Conservation (phyloP, 805 yeast genomes). For the Zygoascus ofunaensis region DNA sequence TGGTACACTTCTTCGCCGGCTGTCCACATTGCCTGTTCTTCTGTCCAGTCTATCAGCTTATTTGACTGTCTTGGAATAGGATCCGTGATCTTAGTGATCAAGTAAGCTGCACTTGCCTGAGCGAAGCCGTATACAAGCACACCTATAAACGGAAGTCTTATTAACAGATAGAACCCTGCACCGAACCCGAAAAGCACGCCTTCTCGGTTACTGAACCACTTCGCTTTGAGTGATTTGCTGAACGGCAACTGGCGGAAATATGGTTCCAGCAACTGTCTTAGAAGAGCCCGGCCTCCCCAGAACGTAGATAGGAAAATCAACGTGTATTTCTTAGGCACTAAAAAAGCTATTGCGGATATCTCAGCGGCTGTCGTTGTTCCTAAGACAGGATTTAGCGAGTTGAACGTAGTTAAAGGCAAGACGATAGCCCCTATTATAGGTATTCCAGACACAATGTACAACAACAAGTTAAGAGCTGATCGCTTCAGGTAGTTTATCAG, state of each 20-base stretch:
- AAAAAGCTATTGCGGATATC: constrained; percentile 29
- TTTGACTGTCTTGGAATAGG: constrained; percentile 30
- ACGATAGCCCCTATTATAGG: constrained; percentile 38
- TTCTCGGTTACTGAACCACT: constrained; percentile 45
- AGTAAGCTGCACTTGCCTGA: constrained; percentile 44
- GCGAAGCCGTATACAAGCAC: constrained; percentile 44
- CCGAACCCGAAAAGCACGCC: constrained; percentile 52
- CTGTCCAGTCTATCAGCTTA: constrained; percentile 24
- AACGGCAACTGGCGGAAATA: constrained; percentile 43
- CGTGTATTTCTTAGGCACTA: constrained; percentile 31
- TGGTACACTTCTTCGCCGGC: constrained; percentile 8
- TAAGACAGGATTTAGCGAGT: constrained; percentile 35
- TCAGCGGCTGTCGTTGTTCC: constrained; percentile 39
- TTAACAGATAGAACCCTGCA: constrained; percentile 36
- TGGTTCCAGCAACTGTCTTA: constrained; percentile 41
- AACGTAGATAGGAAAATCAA: constrained; percentile 35
- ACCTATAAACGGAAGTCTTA: constrained; percentile 39
- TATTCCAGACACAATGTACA: constrained; percentile 30
- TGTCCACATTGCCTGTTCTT: constrained; percentile 27
- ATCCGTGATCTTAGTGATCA: constrained; percentile 45
- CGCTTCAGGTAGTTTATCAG: constrained; percentile 13
- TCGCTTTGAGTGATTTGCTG: constrained; percentile 31
- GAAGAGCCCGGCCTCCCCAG: constrained; percentile 39
- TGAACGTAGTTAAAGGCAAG: constrained; percentile 37
- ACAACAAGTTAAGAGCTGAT: constrained; percentile 24